Conservation (phyloP, 805 yeast species). For the Henningerozyma blattae region DNA sequence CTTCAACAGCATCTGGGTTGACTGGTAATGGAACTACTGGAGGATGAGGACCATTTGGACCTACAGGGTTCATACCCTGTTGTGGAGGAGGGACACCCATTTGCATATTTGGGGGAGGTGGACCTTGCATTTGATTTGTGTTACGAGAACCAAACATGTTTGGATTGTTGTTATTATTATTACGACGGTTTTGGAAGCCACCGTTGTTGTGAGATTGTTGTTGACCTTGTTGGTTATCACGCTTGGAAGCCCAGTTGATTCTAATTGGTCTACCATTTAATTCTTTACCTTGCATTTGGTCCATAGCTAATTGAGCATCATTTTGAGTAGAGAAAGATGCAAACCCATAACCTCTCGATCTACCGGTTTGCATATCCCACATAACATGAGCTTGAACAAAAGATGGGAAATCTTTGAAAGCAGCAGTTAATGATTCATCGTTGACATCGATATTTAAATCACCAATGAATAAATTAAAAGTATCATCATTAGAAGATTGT, state of each 20-base stretch:
- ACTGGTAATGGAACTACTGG: conserved; percentile 24
- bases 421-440: conserved; percentile 52
- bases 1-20: conserved; percentile 50
- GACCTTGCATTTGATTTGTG: conserved; percentile 5
- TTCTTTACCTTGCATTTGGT: conserved; percentile 60
- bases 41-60: conserved; percentile 4
- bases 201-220: conserved; percentile 11
- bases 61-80: conserved; percentile 3
- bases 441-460: conserved; percentile 74
- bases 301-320: conserved; percentile 67
- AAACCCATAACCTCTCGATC: conserved; percentile 88
- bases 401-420: conserved; percentile 47
- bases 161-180: conserved; percentile 14
- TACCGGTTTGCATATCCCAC: conserved; percentile 95
- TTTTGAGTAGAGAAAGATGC: conserved; percentile 55
- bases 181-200: conserved; percentile 12
- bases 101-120: conserved; percentile 13
- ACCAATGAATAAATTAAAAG: conserved; percentile 72
- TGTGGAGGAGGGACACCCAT: conserved; percentile 10
- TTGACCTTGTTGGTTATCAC: conserved; percentile 29
- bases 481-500: conserved; percentile 45
- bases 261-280: conserved; percentile 68
- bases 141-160: conserved; percentile 6
- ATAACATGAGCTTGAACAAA: conserved; percentile 79
- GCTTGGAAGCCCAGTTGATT: conserved; percentile 82